These are phyloP conservation scores for Candida albicans DNA, from an alignment of 1,139 yeast species.

Conservation along the genomic window DNA sequence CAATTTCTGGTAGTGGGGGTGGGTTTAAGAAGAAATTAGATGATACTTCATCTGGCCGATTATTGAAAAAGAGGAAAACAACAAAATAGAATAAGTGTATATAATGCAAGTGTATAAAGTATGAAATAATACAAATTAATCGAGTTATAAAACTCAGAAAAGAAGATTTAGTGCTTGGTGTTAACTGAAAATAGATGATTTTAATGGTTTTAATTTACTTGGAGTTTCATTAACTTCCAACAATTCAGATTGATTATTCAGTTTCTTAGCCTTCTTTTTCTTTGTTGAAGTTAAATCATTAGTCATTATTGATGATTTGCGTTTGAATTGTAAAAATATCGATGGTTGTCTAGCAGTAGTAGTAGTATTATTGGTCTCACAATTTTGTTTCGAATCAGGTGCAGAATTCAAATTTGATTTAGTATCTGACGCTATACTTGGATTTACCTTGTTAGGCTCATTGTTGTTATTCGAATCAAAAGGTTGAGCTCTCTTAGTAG, in stretches of 20 bases:
- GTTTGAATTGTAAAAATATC: conserved; percentile 7
- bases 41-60: conserved; percentile 27
- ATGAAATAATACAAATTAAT: too few relatives aligned
- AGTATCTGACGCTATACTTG: neutral
- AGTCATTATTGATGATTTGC: neutral
- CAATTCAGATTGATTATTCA: neutral
- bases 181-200: conserved; percentile 34
- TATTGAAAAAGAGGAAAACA: conserved; percentile 25
- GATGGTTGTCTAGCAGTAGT: conserved; percentile 8
- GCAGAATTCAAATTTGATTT: neutral
- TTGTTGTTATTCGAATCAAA: neutral
- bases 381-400: neutral
- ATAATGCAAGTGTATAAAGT: neutral
- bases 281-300: conserved; percentile 5
- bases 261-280: conserved; percentile 7
- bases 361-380: neutral
- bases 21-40: conserved; percentile 26
- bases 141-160: too few relatives aligned
- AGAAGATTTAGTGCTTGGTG: too few relatives aligned
- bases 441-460: too few relatives aligned
- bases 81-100: conserved; percentile 1
- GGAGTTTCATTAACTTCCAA: conserved; percentile 15
- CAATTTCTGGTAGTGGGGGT: conserved; percentile 21
- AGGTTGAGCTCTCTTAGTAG: neutral
- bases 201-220: conserved; percentile 23